phyloP scores from a whole-genome alignment of 1,284 basidiomycete species.

The Irpex rosettiformis region DNA sequence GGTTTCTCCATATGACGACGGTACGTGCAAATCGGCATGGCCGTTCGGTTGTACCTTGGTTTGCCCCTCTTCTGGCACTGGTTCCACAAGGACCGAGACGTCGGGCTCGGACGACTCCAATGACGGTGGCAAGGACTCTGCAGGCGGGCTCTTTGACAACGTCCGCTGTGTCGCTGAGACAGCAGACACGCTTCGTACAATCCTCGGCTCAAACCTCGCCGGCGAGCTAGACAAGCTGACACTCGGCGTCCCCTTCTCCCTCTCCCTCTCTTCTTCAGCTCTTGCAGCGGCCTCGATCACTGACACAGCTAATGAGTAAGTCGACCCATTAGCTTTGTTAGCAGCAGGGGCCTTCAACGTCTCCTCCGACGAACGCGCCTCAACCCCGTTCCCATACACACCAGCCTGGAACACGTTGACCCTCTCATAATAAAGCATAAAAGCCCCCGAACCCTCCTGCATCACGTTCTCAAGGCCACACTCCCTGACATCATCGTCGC shows the following conservation, averaged over 20 bases:
- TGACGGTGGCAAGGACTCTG: background rate
- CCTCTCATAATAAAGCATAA: constrained; percentile 91
- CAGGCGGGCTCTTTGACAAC: background rate
- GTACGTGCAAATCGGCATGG: background rate
- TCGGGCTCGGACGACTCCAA: background rate
- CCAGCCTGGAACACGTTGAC: constrained; percentile 32
- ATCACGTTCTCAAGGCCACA: constrained; percentile 75
- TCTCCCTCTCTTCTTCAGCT: constrained; percentile 20
- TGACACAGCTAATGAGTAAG: constrained; percentile 19
- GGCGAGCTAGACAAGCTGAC: constrained; percentile 6
- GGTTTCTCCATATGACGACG: background rate
- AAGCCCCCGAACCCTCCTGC: constrained; percentile 68
- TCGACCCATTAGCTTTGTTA: constrained; percentile 35
- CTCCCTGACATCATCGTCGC: constrained; percentile 80
- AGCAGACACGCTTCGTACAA: constrained; percentile 48
- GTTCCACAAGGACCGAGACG: background rate
- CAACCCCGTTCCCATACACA: constrained; percentile 17
- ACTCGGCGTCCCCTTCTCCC: constrained; percentile 7
- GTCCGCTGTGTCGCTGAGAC: background rate
- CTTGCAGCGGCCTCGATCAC: constrained; percentile 4
- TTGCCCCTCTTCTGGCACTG: background rate
- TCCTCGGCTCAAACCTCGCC: constrained; percentile 36
- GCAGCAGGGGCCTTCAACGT: constrained; percentile 46
- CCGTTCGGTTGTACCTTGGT: background rate
- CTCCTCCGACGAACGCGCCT: constrained; percentile 44